These are phyloP conservation scores for Mortierella sp. DNA, from an alignment of 371 early-diverging fungal species.

Conservation along the genomic window DNA sequence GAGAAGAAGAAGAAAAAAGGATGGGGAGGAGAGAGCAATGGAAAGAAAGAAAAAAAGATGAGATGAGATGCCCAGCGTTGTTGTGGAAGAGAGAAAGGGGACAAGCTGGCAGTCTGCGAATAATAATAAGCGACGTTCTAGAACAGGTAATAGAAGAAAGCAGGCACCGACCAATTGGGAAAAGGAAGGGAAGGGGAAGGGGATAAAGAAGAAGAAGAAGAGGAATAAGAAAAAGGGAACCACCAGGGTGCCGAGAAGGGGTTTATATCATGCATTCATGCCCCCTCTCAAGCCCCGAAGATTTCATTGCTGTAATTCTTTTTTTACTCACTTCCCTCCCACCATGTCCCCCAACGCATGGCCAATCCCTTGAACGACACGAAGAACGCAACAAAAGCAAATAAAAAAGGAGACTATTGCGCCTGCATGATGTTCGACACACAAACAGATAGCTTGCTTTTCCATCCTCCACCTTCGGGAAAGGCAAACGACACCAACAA, in stretches of 20 bases:
- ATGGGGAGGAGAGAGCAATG: not conserved
- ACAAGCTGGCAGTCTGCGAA: not conserved
- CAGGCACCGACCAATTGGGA: not conserved
- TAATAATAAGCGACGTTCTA: not conserved
- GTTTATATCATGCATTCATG: not conserved
- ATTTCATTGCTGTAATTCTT: not conserved
- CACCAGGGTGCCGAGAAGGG: not conserved
- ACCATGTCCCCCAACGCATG: not conserved
- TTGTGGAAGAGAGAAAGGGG: not conserved
- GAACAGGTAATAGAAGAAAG: not conserved
- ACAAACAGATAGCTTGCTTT: not conserved
- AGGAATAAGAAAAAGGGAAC: not conserved
- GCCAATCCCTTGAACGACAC: not conserved
- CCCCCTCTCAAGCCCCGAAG: not conserved
- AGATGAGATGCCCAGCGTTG: not conserved
- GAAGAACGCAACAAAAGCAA: not conserved
- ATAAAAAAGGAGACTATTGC: not conserved
- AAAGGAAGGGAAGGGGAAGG: not conserved
- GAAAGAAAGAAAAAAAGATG: not conserved
- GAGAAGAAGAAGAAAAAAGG: not conserved
- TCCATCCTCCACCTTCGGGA: not conserved
- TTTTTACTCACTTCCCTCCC: not conserved
- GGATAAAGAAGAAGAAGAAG: not conserved
- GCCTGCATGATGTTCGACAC: not conserved
- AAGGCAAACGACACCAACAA: not conserved